Conservation (phyloP, 2,329 filamentous ascomycete genomes). For the Monosporascus sp. region DNA sequence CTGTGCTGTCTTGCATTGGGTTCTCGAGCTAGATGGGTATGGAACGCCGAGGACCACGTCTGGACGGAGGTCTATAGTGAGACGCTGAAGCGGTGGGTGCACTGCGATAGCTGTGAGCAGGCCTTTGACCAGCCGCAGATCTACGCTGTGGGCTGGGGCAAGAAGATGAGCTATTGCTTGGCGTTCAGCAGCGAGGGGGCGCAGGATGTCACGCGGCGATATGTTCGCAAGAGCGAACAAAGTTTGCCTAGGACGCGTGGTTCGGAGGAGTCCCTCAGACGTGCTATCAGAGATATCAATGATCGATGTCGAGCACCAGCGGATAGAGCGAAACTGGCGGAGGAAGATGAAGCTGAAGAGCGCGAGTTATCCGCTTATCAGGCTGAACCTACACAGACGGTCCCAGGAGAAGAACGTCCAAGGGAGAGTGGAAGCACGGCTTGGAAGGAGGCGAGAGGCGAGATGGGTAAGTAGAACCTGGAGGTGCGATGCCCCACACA, state of each 20-base stretch:
- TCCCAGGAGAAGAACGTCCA: background rate
- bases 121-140: conserved; percentile 91
- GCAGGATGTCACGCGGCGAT: conserved; percentile 60
- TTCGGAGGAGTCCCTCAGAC: background rate
- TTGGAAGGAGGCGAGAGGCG: background rate
- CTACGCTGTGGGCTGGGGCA: conserved; percentile 92
- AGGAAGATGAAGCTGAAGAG: background rate
- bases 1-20: conserved; percentile 95
- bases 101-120: conserved; percentile 91
- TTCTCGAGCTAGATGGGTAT: conserved; percentile 90
- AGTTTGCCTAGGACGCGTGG: background rate
- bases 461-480: background rate
- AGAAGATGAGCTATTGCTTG: conserved; percentile 95
- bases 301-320: background rate
- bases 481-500: too few species aligned
- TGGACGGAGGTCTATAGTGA: conserved; percentile 98
- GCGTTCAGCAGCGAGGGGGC: conserved; percentile 89
- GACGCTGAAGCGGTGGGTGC: conserved; percentile 88
- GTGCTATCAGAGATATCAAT: background rate
- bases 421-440: background rate
- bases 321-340: background rate
- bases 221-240: conserved; percentile 66
- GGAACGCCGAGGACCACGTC: conserved; percentile 96
- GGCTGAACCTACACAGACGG: background rate
- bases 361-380: background rate